Percentiles rank a stretch among this genome's conserved stretches.
phyloP scores from a whole-genome alignment of 2,329 filamentous ascomycete genomes.

The Gaeumannomyces tritici region DNA sequence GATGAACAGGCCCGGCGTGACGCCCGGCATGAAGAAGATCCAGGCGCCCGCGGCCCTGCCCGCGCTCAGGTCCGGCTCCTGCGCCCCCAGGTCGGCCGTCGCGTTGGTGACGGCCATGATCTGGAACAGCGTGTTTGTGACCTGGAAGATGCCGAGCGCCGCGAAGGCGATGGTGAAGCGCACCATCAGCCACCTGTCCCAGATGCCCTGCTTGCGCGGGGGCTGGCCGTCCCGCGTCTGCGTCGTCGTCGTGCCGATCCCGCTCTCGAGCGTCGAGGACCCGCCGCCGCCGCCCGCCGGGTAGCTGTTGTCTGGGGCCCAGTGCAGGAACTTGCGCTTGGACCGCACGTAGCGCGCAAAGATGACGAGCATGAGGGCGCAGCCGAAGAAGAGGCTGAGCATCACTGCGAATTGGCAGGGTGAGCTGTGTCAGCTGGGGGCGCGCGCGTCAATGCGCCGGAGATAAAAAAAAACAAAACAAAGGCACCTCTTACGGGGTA shows the following conservation, averaged over 20 bases:
- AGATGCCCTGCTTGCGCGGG: slow-evolving; percentile 10
- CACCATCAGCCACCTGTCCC: slow-evolving; percentile 18
- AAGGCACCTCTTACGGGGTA: slow-evolving; percentile 12
- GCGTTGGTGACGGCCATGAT: slow-evolving; percentile 12
- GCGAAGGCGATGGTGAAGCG: slow-evolving; percentile 17
- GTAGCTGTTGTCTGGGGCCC: slow-evolving; percentile 8
- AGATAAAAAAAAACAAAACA: too few species aligned
- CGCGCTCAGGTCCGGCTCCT: neutral
- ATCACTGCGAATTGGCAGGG: slow-evolving; percentile 10
- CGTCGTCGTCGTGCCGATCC: neutral
- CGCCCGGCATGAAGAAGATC: slow-evolving; percentile 4
- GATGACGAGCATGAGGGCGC: slow-evolving; percentile 14
- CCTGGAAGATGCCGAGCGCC: slow-evolving; percentile 14
- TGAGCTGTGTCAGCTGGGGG: neutral
- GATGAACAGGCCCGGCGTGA: slow-evolving; percentile 1
- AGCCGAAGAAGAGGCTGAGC: slow-evolving; percentile 14
- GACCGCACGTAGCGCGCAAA: slow-evolving; percentile 13
- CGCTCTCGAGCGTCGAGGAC: neutral
- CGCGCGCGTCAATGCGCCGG: neutral
- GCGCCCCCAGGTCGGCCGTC: neutral
- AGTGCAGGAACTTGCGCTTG: slow-evolving; percentile 14
- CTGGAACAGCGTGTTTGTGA: slow-evolving; percentile 17
- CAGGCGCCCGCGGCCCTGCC: neutral
- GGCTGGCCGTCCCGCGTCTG: neutral
- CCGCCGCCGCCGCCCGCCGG: slow-evolving; percentile 2